Percentiles rank a stretch among this genome's conserved stretches.
Conservation (phyloP, 768 basidiomycete species). For the Exidia glandulosa region DNA sequence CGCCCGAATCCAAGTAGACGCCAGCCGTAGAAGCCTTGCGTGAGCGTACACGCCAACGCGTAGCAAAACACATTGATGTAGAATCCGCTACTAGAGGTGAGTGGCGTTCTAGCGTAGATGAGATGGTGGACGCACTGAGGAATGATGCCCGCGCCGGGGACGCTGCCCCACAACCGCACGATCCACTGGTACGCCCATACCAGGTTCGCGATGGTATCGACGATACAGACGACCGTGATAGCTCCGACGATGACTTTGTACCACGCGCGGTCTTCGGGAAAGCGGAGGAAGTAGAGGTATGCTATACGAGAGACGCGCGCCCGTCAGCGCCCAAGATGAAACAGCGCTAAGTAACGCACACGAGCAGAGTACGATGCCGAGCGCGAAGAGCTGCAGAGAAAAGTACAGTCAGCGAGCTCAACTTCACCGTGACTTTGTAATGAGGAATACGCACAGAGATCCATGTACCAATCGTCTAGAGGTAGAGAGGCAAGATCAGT, state of each 20-base stretch:
- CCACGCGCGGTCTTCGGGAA: not conserved
- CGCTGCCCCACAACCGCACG: not conserved
- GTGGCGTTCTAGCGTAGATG: not conserved
- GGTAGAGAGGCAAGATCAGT: not conserved
- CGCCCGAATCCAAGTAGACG: not conserved
- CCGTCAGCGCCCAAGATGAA: not conserved
- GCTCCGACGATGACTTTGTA: not conserved
- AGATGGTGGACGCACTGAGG: not conserved
- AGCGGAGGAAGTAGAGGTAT: not conserved
- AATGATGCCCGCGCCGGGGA: not conserved
- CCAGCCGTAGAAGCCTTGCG: not conserved
- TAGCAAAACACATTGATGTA: not conserved
- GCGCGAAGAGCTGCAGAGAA: not conserved
- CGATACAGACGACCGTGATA: not conserved
- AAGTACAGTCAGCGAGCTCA: not conserved
- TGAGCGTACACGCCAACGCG: not conserved
- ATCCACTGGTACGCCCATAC: not conserved
- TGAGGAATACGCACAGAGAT: not conserved
- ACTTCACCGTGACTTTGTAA: too few species aligned
- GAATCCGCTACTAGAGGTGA: not conserved
- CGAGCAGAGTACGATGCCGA: not conserved
- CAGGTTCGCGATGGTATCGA: not conserved
- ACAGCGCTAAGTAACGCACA: not conserved
- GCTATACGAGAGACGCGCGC: not conserved
- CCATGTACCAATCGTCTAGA: not conserved